Conservation (phyloP, 305 asterid species). For the Solanum hybrid region DNA sequence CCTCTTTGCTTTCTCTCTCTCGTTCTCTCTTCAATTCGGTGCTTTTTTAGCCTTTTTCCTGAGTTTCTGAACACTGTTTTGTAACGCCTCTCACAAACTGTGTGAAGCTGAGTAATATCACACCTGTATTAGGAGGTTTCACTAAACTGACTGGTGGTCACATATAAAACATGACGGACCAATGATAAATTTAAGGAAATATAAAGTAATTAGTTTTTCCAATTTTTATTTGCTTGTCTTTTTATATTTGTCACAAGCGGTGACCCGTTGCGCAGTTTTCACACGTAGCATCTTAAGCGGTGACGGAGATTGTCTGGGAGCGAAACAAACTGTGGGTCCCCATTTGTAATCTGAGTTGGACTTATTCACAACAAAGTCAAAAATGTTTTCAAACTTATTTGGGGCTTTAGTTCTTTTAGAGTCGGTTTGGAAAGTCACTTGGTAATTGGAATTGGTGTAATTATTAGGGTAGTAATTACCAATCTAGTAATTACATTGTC, state of each 20-base stretch:
- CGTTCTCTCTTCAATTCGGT: neutral
- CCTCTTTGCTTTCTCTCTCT: neutral
- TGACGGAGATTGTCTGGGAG: neutral
- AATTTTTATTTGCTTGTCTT: neutral
- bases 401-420: neutral
- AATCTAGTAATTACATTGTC: too few relatives aligned
- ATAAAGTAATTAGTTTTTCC: neutral
- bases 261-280: neutral
- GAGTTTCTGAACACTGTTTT: neutral
- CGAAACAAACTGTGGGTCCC: neutral
- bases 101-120: neutral
- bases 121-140: neutral
- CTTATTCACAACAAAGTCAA: neutral
- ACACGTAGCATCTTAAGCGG: neutral
- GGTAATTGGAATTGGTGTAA: too few relatives aligned
- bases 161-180: neutral
- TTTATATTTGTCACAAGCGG: neutral
- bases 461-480: too few relatives aligned
- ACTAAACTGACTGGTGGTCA: neutral
- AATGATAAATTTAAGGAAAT: neutral
- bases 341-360: neutral
- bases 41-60: neutral
- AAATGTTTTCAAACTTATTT: neutral
- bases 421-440: too few relatives aligned
- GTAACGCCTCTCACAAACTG: constrained; percentile 1